Conservation (phyloP, 805 yeast genomes). For the Hanseniaspora valbyensis region DNA sequence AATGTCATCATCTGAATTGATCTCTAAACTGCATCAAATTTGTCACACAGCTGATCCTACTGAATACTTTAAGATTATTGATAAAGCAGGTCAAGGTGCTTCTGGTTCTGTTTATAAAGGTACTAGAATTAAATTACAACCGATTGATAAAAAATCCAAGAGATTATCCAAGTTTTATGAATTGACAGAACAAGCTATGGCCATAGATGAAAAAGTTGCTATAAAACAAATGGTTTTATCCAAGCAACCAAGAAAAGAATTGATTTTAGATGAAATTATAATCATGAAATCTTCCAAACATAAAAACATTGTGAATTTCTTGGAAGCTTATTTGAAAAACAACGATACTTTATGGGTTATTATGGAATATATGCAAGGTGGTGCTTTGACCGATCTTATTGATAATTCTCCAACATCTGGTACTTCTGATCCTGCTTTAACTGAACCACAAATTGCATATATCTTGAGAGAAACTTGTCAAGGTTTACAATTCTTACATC, state of each 20-base stretch:
- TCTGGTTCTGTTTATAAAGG: constrained; percentile 91
- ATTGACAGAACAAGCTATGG: constrained; percentile 23
- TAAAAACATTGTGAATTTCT: constrained; percentile 84
- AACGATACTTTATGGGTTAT: constrained; percentile 89
- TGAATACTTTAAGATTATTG: constrained; percentile 61
- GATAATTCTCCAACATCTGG: constrained; percentile 61
- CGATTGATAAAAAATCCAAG: constrained; percentile 17
- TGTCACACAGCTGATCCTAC: constrained; percentile 82
- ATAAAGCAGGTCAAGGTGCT: constrained; percentile 95
- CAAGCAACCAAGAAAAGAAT: constrained; percentile 86
- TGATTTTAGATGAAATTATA: constrained; percentile 87
- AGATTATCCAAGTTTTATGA: constrained; percentile 18
- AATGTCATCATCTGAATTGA: constrained; percentile 76
- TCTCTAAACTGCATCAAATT: constrained; percentile 70
- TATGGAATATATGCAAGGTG: constrained; percentile 99
- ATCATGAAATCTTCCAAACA: constrained; percentile 96
- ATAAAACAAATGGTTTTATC: constrained; percentile 91
- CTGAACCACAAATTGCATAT: constrained; percentile 82
- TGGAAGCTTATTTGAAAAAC: constrained; percentile 79
- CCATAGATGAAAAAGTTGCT: constrained; percentile 63
- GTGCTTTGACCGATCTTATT: constrained; percentile 89
- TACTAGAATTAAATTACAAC: constrained; percentile 41
- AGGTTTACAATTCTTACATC: constrained; percentile 86
- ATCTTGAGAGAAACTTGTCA: constrained; percentile 82
- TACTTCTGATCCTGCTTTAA: constrained; percentile 33